Conservation (phyloP, 2,329 filamentous ascomycete species). For the Pseudogymnoascus sp. region DNA sequence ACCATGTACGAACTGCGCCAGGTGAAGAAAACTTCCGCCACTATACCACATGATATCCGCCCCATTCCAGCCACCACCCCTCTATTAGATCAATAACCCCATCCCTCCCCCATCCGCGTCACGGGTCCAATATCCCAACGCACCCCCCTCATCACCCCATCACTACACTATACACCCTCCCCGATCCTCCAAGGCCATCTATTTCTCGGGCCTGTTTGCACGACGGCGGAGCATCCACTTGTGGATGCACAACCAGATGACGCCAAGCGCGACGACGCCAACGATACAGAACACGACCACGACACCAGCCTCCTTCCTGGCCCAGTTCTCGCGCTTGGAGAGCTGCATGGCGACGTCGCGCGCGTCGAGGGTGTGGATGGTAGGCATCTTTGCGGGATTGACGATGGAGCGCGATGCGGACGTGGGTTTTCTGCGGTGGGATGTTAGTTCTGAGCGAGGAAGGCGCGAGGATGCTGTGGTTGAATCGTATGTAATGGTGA, state of each 20-base stretch:
- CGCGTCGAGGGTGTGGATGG: slow-evolving; percentile 12
- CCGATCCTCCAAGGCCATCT: not conserved
- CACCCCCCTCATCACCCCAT: not conserved
- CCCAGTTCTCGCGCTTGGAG: slow-evolving; percentile 48
- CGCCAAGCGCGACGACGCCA: slow-evolving; percentile 43
- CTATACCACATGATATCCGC: not conserved
- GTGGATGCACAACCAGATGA: slow-evolving; percentile 41
- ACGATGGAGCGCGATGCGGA: slow-evolving; percentile 4
- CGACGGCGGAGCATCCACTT: slow-evolving; percentile 31
- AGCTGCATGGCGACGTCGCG: slow-evolving; percentile 31
- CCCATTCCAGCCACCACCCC: not conserved
- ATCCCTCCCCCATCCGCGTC: not conserved
- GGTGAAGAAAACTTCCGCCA: slow-evolving; percentile 7
- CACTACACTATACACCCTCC: not conserved
- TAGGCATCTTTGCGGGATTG: slow-evolving; percentile 15
- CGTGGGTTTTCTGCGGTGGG: not conserved
- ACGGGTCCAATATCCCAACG: not conserved
- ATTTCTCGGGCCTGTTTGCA: slow-evolving; percentile 9
- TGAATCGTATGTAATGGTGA: not conserved
- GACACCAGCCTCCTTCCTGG: slow-evolving; percentile 46
- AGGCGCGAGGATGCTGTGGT: not conserved
- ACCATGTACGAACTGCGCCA: slow-evolving; percentile 4
- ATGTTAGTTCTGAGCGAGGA: not conserved
- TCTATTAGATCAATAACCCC: slow-evolving; percentile 3
- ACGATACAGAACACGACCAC: slow-evolving; percentile 55